Evolutionary conservation across 345 rosid species (phyloP).

Genomic region (Eucalyptus regnans): DNA sequence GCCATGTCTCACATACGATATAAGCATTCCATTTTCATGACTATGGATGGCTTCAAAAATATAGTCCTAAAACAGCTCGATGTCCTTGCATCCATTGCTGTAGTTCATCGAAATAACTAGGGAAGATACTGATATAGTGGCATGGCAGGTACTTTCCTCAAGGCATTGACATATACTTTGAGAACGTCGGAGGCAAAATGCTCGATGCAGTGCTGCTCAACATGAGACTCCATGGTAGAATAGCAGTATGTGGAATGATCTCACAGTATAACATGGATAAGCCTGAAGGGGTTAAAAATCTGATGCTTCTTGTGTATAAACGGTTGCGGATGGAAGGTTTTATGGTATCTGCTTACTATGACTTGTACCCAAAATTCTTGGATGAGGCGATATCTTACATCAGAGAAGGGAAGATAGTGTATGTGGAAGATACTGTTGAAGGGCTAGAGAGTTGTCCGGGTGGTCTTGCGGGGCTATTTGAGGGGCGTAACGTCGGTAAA

Average conservation of each 20-base stretch:
- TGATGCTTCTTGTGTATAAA: not conserved
- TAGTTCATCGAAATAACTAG: not conserved
- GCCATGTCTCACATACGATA: not conserved
- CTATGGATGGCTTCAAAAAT: not conserved
- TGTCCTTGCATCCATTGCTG: not conserved
- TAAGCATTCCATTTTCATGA: not conserved
- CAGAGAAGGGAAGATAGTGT: slow-evolving; percentile 5
- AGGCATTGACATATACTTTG: slow-evolving; percentile 19
- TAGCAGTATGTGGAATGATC: slow-evolving; percentile 13
- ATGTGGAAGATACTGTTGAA: slow-evolving; percentile 6
- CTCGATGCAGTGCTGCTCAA: slow-evolving; percentile 10
- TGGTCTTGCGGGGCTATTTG: slow-evolving; percentile 4
- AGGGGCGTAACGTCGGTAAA: slow-evolving; percentile 11
- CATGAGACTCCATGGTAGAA: slow-evolving; percentile 12
- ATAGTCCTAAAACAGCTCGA: not conserved
- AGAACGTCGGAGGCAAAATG: slow-evolving; percentile 17
- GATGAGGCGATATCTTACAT: slow-evolving; percentile 1
- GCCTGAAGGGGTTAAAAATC: slow-evolving; percentile 2
- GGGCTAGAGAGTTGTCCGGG: slow-evolving; percentile 6
- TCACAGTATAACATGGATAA: slow-evolving; percentile 8
- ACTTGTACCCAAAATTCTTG: slow-evolving; percentile 4
- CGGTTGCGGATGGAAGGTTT: slow-evolving; percentile 20
- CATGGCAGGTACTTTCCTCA: slow-evolving; percentile 5
- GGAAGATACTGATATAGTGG: not conserved
- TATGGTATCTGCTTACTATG: not conserved